Conservation (phyloP, 1,284 basidiomycete species). For the Phlebopus sp. region DNA sequence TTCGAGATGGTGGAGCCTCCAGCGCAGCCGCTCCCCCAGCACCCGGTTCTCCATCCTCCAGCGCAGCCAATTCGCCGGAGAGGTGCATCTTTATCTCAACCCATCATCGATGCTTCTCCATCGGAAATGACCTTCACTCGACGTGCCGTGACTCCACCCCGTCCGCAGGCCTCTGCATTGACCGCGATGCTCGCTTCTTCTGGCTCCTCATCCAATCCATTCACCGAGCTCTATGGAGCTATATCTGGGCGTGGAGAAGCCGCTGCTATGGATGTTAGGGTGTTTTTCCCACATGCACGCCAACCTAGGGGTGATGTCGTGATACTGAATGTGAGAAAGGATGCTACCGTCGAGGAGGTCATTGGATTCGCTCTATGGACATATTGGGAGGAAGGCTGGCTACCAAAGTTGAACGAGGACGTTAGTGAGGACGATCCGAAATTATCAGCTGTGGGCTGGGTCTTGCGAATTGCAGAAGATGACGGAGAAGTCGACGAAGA, state of each 20-base stretch:
- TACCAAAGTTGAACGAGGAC: constrained; percentile 73
- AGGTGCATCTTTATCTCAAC: constrained; percentile 26
- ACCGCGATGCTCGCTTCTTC: constrained; percentile 65
- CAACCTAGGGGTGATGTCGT: constrained; percentile 58
- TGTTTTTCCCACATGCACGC: constrained; percentile 87
- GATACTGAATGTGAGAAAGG: constrained; percentile 74
- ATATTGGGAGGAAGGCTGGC: constrained; percentile 87
- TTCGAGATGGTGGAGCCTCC: constrained; percentile 47
- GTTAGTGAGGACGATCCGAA: constrained; percentile 56
- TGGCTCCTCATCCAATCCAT: constrained; percentile 68
- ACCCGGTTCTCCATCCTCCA: constrained; percentile 13
- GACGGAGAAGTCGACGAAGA: constrained; percentile 99
- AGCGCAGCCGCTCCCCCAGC: constrained; percentile 15
- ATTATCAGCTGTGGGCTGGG: constrained; percentile 85
- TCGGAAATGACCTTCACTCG: constrained; percentile 50
- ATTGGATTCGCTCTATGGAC: constrained; percentile 90
- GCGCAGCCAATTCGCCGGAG: constrained; percentile 25
- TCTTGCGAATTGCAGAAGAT: constrained; percentile 93
- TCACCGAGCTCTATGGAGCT: constrained; percentile 76
- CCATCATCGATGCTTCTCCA: constrained; percentile 18
- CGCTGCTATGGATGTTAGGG: constrained; percentile 63
- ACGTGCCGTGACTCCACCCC: constrained; percentile 42
- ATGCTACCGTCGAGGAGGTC: constrained; percentile 93
- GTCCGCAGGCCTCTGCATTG: constrained; percentile 54
- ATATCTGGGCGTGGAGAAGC: constrained; percentile 73